Percentiles rank a stretch among this genome's conserved stretches.
Conservation (phyloP, 1,139 yeast species). For the Debaryomyces sp. region DNA sequence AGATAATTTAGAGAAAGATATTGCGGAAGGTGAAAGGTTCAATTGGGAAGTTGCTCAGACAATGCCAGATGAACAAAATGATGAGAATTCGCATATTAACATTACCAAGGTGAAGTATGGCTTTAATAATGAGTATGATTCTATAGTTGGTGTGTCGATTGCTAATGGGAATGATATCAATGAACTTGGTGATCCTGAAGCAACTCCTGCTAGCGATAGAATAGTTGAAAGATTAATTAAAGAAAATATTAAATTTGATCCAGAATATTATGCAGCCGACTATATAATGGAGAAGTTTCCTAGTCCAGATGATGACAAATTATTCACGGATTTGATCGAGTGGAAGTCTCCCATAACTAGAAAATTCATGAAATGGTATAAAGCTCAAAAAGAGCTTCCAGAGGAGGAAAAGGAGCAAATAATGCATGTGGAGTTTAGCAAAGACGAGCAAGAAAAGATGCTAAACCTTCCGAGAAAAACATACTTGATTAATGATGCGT, state of each 20-base stretch:
- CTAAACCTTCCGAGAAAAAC: slow-evolving; percentile 64
- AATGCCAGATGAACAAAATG: slow-evolving; percentile 21
- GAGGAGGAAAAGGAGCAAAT: slow-evolving; percentile 27
- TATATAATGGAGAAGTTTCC: slow-evolving; percentile 62
- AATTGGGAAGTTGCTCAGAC: slow-evolving; percentile 82
- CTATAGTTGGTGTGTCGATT: slow-evolving; percentile 64
- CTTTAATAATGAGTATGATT: slow-evolving; percentile 68
- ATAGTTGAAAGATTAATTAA: slow-evolving; percentile 64
- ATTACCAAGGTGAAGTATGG: slow-evolving; percentile 58
- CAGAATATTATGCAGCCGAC: slow-evolving; percentile 89
- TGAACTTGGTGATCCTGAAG: slow-evolving; percentile 82
- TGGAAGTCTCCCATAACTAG: slow-evolving; percentile 59
- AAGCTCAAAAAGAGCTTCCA: slow-evolving; percentile 30
- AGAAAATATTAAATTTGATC: slow-evolving; percentile 81
- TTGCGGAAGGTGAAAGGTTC: slow-evolving; percentile 60
- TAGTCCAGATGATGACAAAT: slow-evolving; percentile 55
- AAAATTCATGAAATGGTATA: slow-evolving; percentile 53
- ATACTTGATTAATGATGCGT: slow-evolving; percentile 55
- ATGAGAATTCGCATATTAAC: slow-evolving; percentile 15
- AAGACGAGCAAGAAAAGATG: slow-evolving; percentile 68
- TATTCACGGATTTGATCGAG: slow-evolving; percentile 51
- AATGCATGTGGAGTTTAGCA: slow-evolving; percentile 54
- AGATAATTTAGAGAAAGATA: slow-evolving; percentile 14
- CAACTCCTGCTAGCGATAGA: slow-evolving; percentile 55
- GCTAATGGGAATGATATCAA: slow-evolving; percentile 89